Evolutionary conservation across 768 basidiomycete genomes (phyloP).

Genomic region (Leccinum arenicola): DNA sequence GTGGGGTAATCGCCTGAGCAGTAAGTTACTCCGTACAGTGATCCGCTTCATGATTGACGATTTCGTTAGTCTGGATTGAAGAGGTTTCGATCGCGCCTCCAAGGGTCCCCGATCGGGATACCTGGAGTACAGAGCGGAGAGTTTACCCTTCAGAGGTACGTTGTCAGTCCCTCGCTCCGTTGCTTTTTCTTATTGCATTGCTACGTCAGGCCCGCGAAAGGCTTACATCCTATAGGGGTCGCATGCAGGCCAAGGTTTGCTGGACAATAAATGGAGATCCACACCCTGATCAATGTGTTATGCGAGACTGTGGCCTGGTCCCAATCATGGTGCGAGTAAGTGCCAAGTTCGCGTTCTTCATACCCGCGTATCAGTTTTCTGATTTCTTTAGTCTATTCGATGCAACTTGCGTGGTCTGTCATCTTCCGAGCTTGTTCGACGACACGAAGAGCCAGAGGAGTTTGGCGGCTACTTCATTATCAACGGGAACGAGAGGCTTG

Average conservation of each 20-base stretch:
- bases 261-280: slow-evolving; percentile 73
- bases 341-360: slow-evolving; percentile 10
- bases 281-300: slow-evolving; percentile 65
- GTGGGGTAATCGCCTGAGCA: slow-evolving; percentile 83
- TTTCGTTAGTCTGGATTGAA: slow-evolving; percentile 82
- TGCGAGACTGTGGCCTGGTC: slow-evolving; percentile 83
- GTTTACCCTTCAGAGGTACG: slow-evolving; percentile 87
- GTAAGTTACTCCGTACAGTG: slow-evolving; percentile 46
- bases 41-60: slow-evolving; percentile 4
- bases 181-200: slow-evolving; percentile 8
- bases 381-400: slow-evolving; percentile 65
- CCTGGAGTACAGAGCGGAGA: slow-evolving; percentile 66
- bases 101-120: slow-evolving; percentile 83
- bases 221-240: slow-evolving; percentile 85
- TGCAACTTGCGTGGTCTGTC: slow-evolving; percentile 89
- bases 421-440: slow-evolving; percentile 80
- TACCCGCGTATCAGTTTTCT: background rate
- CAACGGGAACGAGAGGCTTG: slow-evolving; percentile 98
- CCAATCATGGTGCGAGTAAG: slow-evolving; percentile 97
- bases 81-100: slow-evolving; percentile 80
- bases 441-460: slow-evolving; percentile 96
- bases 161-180: slow-evolving; percentile 3
- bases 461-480: slow-evolving; percentile 99
- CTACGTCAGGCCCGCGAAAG: slow-evolving; percentile 80
- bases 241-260: slow-evolving; percentile 82